These are phyloP conservation scores for Fusarium solani-melongenae DNA, from an alignment of 2,329 filamentous ascomycete genomes.

Conservation along the genomic window DNA sequence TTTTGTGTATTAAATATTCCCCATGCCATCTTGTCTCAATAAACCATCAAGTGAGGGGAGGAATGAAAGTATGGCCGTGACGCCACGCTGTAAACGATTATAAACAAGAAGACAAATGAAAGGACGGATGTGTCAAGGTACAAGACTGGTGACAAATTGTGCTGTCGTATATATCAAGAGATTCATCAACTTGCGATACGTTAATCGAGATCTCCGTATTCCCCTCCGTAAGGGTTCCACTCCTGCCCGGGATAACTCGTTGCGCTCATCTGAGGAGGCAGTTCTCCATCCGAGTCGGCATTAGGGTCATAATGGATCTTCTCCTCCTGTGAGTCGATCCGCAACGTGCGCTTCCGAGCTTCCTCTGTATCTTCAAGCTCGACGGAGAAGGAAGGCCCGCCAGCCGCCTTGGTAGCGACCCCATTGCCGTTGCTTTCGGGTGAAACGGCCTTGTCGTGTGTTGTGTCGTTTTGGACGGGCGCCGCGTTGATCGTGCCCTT, in stretches of 20 bases:
- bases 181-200: neutral
- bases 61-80: constrained; percentile 20
- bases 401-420: constrained; percentile 1
- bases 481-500: neutral
- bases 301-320: constrained; percentile 60
- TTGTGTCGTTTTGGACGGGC: neutral
- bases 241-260: constrained; percentile 78
- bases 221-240: constrained; percentile 68
- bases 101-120: constrained; percentile 1
- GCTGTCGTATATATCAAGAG: neutral
- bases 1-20: constrained; percentile 19
- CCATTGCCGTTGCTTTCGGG: constrained; percentile 8
- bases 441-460: neutral
- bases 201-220: constrained; percentile 45
- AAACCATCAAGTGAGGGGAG: constrained; percentile 2
- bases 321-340: constrained; percentile 61
- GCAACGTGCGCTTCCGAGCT: constrained; percentile 57
- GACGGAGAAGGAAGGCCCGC: constrained; percentile 37
- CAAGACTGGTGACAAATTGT: neutral
- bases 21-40: constrained; percentile 4
- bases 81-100: constrained; percentile 24
- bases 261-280: constrained; percentile 69
- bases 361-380: constrained; percentile 57
- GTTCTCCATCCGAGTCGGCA: constrained; percentile 46
- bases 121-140: neutral